Evolutionary conservation across 1,284 basidiomycete species (phyloP).

Genomic region (Hypsizygus ulmarius): DNA sequence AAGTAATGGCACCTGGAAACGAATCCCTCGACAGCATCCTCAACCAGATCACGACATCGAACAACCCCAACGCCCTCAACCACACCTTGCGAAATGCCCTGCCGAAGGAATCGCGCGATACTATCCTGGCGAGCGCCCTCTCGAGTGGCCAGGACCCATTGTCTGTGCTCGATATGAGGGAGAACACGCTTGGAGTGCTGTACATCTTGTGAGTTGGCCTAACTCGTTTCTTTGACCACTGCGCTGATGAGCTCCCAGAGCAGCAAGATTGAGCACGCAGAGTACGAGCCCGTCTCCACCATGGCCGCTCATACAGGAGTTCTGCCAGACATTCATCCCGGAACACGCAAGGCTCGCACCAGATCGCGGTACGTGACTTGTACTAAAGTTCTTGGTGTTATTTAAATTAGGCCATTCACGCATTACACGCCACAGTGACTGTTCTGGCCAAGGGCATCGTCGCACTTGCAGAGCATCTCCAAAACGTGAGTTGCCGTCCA

Average conservation of each 20-base stretch:
- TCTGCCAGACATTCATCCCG: conserved; percentile 57
- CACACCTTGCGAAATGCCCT: conserved; percentile 39
- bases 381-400: not conserved
- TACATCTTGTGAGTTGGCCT: conserved; percentile 55
- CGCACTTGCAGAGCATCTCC: conserved; percentile 31
- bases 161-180: conserved; percentile 47
- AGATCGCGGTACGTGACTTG: conserved; percentile 53
- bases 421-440: conserved; percentile 36
- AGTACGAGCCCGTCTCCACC: conserved; percentile 37
- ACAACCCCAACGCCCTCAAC: conserved; percentile 36
- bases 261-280: conserved; percentile 46
- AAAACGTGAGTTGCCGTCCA: conserved; percentile 44
- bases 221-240: not conserved
- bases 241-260: conserved; percentile 33
- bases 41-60: conserved; percentile 42
- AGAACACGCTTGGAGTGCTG: conserved; percentile 61
- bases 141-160: conserved; percentile 62
- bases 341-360: conserved; percentile 61
- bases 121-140: conserved; percentile 46
- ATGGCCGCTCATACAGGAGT: conserved; percentile 44
- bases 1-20: conserved; percentile 2
- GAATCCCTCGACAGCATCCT: conserved; percentile 39
- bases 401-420: conserved; percentile 1
- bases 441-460: conserved; percentile 49
- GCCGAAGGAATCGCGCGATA: conserved; percentile 47